Conservation (phyloP, 495 filamentous ascomycete species). For the Aspergillus cavernicola region DNA sequence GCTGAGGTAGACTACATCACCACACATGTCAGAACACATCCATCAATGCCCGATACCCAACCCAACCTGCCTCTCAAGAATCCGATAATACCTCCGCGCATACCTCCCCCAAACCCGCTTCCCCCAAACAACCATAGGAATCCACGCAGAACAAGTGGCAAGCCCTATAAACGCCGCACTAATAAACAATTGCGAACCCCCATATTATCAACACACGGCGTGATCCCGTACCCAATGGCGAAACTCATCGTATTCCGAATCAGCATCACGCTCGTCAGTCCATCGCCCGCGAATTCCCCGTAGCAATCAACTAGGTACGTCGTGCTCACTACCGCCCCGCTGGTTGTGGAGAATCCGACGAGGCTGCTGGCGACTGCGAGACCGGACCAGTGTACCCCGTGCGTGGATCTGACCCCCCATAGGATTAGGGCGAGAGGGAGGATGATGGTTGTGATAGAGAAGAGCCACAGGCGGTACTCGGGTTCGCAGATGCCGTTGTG, state of each 20-base stretch:
- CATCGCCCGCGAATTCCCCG: constrained; percentile 56
- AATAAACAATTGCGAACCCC: too few species aligned
- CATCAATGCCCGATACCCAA: too few species aligned
- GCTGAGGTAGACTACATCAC: too few species aligned
- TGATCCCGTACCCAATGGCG: constrained; percentile 53
- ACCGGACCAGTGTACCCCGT: constrained; percentile 57
- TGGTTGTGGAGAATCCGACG: constrained; percentile 52
- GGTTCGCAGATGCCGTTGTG: constrained; percentile 59
- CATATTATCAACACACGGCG: too few species aligned
- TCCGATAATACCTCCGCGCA: too few species aligned
- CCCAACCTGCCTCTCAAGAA: too few species aligned
- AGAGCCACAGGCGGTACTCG: constrained; percentile 61
- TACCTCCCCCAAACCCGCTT: too few species aligned
- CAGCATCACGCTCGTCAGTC: constrained; percentile 58
- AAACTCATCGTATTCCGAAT: constrained; percentile 65
- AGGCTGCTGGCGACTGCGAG: constrained; percentile 58
- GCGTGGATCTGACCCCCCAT: constrained; percentile 63
- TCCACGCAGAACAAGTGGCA: too few species aligned
- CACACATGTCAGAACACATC: too few species aligned
- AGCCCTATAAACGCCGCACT: too few species aligned
- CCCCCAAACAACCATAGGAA: too few species aligned
- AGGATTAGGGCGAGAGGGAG: constrained; percentile 55
- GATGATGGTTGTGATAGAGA: constrained; percentile 47
- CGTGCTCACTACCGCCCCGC: constrained; percentile 54
- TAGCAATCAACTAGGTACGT: constrained; percentile 62